Base-by-base conservation (phyloP, 1,284 basidiomycete species). In the Naganishia liquefaciens region DNA sequence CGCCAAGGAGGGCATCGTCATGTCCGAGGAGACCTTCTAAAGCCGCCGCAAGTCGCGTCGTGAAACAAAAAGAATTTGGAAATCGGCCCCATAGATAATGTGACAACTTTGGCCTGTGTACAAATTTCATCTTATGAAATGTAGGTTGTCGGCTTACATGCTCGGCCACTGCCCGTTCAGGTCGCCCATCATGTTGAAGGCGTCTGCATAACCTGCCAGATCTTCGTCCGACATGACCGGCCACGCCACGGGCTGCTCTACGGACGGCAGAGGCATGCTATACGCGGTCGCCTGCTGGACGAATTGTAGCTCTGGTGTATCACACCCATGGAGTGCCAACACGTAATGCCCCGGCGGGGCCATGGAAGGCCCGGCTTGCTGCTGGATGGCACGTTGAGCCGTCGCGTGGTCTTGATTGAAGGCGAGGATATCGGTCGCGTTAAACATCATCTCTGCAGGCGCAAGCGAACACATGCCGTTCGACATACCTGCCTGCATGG, bases 1-100 rank as follows among this genome's bases (percentile, higher is more conserved):
- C 66, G 92, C 95, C 81, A 84, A 83, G 68, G 91, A 95, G 81
- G 91, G 91, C 13, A 79, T 95, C 70, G 88, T 87, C 33, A 83
- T 95, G 73, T 80, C 89, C 58, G 93, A 96, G 81, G 79, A 80
- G 72, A 73, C 75, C 63, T 72, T 82, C 42, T 82, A 80, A 71
- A 64, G 51, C 17, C 40, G 39, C 28, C 23, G 28, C n/a, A n/a
- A n/a, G 49, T 7, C 19, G 17, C 10, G 21, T 37, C 30, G 33
- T 27, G 1, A 44, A 52, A 1, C 39, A 17, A 51, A 51, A 50
- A 37, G 42, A 27, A 61, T 51, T 51, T 21, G 33, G 28, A n/a
- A 13, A 27, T n/a, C n/a, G n/a, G n/a, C n/a, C n/a, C n/a, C n/a
- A 55, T 46, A 55, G 54, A 55, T 44, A 40, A 40, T 27, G 25